phyloP scores from a whole-genome alignment of 2,329 filamentous ascomycete species.

The Dryadomyces quercus-mongolicae region DNA sequence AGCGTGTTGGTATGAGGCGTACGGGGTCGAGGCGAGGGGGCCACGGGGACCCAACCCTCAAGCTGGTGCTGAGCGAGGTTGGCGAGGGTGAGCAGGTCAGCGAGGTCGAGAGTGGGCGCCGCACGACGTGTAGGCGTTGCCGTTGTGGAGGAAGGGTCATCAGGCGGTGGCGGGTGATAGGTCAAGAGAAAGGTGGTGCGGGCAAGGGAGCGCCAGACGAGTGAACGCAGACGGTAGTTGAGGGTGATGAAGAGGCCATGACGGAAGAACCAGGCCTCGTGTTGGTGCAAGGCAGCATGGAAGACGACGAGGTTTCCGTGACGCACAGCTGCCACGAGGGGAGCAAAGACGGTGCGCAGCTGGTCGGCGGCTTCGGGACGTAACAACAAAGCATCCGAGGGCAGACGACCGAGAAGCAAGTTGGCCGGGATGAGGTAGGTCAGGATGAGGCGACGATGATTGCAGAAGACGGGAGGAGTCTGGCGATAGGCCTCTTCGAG shows the following conservation, averaged over 20 bases:
- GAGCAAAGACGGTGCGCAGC: slow-evolving; percentile 55
- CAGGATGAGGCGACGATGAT: slow-evolving; percentile 68
- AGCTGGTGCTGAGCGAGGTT: slow-evolving; percentile 51
- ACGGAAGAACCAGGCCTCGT: slow-evolving; percentile 62
- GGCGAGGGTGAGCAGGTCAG: slow-evolving; percentile 53
- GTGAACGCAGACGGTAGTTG: slow-evolving; percentile 62
- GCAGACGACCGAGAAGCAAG: slow-evolving; percentile 74
- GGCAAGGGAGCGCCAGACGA: slow-evolving; percentile 75
- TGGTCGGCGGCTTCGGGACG: slow-evolving; percentile 56
- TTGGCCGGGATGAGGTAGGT: slow-evolving; percentile 76
- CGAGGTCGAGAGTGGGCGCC: slow-evolving; percentile 64
- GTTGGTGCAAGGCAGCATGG: slow-evolving; percentile 51
- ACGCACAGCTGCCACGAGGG: slow-evolving; percentile 60
- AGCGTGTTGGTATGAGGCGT: slow-evolving; percentile 34
- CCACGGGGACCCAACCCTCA: slow-evolving; percentile 41
- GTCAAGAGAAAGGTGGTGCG: slow-evolving; percentile 67
- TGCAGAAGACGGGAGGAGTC: slow-evolving; percentile 45
- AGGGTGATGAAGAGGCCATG: slow-evolving; percentile 67
- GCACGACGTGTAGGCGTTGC: slow-evolving; percentile 37
- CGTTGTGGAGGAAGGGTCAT: slow-evolving; percentile 4
- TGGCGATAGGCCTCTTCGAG: slow-evolving; percentile 72
- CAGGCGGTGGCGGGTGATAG: slow-evolving; percentile 49
- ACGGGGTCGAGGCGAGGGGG: slow-evolving; percentile 19
- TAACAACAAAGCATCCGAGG: slow-evolving; percentile 51
- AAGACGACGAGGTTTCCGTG: slow-evolving; percentile 61